A percentile compares a stretch with the other conserved stretches of the same genome.
These are phyloP conservation scores for Aspergillus caelatus DNA, from an alignment of 2,329 filamentous ascomycete species.

Conservation along the genomic window DNA sequence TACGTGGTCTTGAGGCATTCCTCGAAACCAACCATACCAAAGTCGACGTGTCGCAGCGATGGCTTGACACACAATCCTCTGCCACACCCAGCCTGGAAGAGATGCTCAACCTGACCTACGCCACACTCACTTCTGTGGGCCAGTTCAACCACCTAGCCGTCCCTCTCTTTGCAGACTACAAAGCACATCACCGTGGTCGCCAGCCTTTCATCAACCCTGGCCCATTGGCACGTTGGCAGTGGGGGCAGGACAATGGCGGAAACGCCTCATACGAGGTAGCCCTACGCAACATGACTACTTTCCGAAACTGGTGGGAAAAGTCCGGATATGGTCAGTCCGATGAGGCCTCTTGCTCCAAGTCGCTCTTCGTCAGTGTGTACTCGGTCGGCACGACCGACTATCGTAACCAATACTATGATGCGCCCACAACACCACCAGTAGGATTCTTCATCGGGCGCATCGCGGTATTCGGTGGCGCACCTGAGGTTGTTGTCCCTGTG, in stretches of 20 bases:
- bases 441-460: conserved; percentile 28
- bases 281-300: conserved; percentile 35
- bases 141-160: conserved; percentile 21
- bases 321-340: conserved; percentile 27
- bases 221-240: conserved; percentile 27
- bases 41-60: conserved; percentile 30
- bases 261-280: conserved; percentile 27
- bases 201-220: conserved; percentile 34
- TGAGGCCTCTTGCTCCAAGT: conserved; percentile 33
- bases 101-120: conserved; percentile 20
- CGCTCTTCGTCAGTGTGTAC: conserved; percentile 33
- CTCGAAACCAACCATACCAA: conserved; percentile 27
- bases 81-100: conserved; percentile 16
- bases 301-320: conserved; percentile 37
- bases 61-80: conserved; percentile 22
- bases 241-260: conserved; percentile 23
- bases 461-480: conserved; percentile 26
- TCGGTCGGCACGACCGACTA: conserved; percentile 22
- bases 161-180: conserved; percentile 33
- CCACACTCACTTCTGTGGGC: conserved; percentile 19
- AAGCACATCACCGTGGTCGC: conserved; percentile 23
- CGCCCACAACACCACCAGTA: conserved; percentile 20
- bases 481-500: conserved; percentile 33
- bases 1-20: conserved; percentile 27
- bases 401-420: conserved; percentile 22